phyloP scores from a whole-genome alignment of 768 basidiomycete species.

The Amylocystis lapponica region DNA sequence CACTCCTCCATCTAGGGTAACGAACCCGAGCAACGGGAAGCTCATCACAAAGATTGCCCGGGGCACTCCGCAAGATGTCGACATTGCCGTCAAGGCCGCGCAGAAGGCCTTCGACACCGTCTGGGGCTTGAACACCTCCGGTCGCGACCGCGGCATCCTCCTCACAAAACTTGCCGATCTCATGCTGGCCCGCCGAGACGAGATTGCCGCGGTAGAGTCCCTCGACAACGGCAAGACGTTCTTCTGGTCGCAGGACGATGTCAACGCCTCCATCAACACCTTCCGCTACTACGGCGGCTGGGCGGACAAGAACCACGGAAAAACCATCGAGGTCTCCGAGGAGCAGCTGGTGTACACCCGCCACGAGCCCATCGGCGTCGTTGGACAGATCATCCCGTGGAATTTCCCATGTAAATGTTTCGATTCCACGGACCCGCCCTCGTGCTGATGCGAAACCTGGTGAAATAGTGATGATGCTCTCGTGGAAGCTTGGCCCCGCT shows the following conservation, averaged over 20 bases:
- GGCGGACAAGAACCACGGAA: slow-evolving; percentile 81
- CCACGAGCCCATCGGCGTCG: slow-evolving; percentile 57
- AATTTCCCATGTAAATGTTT: slow-evolving; percentile 44
- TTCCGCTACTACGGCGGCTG: slow-evolving; percentile 84
- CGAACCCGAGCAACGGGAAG: slow-evolving; percentile 65
- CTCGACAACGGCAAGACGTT: slow-evolving; percentile 66
- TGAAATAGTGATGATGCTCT: slow-evolving; percentile 49
- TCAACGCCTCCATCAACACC: slow-evolving; percentile 39
- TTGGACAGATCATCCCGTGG: slow-evolving; percentile 62
- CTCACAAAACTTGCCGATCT: slow-evolving; percentile 59
- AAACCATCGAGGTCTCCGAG: slow-evolving; percentile 59
- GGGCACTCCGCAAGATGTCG: slow-evolving; percentile 66
- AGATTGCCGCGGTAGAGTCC: slow-evolving; percentile 69
- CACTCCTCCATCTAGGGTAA: slow-evolving; percentile 33
- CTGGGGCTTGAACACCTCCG: slow-evolving; percentile 65
- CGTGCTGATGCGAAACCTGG: background rate
- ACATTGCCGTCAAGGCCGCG: slow-evolving; percentile 66
- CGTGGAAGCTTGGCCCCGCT: slow-evolving; percentile 60
- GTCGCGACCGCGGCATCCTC: slow-evolving; percentile 44
- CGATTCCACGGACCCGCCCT: too few species aligned
- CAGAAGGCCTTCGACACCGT: slow-evolving; percentile 54
- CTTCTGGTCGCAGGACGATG: slow-evolving; percentile 43
- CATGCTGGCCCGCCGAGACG: slow-evolving; percentile 55
- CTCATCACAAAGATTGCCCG: slow-evolving; percentile 50
- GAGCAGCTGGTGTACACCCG: slow-evolving; percentile 51